Conservation (phyloP, 2,329 filamentous ascomycete genomes). For the Didymosphaeria variabile region DNA sequence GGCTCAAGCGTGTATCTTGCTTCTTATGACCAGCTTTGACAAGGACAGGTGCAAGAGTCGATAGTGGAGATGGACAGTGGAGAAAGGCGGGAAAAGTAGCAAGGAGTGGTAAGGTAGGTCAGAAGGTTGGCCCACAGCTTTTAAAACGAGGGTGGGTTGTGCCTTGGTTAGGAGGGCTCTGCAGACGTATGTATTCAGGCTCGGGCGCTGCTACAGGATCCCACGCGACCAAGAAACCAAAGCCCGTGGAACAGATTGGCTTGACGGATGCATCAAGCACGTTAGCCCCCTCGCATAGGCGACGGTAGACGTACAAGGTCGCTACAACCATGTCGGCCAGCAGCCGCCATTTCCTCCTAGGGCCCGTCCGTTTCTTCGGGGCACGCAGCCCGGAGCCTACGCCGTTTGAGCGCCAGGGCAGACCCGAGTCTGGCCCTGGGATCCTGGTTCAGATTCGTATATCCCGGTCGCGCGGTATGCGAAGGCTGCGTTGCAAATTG, state of each 20-base stretch:
- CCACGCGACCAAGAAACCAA: conserved; percentile 24
- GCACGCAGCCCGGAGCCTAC: conserved; percentile 39
- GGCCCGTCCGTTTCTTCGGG: conserved; percentile 36
- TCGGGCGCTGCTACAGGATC: conserved; percentile 30
- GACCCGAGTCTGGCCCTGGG: conserved; percentile 35
- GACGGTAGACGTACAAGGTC: conserved; percentile 32
- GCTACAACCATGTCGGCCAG: conserved; percentile 27
- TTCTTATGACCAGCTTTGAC: too few relatives aligned
- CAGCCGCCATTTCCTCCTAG: conserved; percentile 28
- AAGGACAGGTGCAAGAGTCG: background rate
- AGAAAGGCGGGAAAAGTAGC: conserved; percentile 9
- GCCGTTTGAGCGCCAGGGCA: conserved; percentile 38
- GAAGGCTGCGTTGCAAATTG: conserved; percentile 21
- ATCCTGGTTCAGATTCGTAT: conserved; percentile 31
- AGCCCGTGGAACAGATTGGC: conserved; percentile 42
- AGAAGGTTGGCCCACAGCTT: conserved; percentile 27
- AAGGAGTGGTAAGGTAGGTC: conserved; percentile 14
- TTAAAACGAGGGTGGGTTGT: conserved; percentile 31
- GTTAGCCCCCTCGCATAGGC: conserved; percentile 43
- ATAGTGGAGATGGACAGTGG: background rate
- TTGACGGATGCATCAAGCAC: conserved; percentile 35
- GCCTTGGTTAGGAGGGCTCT: conserved; percentile 37
- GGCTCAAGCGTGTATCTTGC: background rate
- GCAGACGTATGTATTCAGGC: conserved; percentile 33
- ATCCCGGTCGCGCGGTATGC: conserved; percentile 43